These are phyloP conservation scores for Eragrostis nindensis DNA, from an alignment of 176 grass and related monocot species.

Conservation along the genomic window DNA sequence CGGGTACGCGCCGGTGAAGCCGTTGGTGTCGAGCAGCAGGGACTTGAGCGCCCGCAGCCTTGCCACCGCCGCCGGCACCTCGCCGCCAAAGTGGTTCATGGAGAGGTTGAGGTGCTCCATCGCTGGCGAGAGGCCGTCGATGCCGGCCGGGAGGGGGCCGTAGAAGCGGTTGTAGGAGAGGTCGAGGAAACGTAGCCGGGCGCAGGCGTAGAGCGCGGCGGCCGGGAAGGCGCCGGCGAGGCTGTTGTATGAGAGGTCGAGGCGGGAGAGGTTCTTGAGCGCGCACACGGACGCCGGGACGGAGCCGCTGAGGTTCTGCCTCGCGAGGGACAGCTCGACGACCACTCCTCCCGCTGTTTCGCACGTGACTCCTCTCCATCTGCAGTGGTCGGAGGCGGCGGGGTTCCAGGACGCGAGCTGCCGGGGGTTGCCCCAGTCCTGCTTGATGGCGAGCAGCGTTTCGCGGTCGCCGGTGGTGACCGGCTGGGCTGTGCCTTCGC, in stretches of 20 bases:
- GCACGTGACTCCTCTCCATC: not conserved
- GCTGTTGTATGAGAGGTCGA: not conserved
- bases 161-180: not conserved
- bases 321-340: not conserved
- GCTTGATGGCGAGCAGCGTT: not conserved
- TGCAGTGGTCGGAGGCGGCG: not conserved
- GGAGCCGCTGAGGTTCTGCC: not conserved
- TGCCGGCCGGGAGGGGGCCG: not conserved
- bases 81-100: conserved; percentile 48
- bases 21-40: conserved; percentile 46
- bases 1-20: conserved; percentile 64
- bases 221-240: not conserved
- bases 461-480: not conserved
- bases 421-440: not conserved
- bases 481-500: not conserved
- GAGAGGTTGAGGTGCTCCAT: conserved; percentile 57
- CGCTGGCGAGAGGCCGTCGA: conserved; percentile 3
- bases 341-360: not conserved
- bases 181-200: not conserved
- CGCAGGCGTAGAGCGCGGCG: not conserved
- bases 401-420: not conserved
- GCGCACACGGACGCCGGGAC: not conserved
- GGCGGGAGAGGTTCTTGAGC: not conserved
- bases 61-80: conserved; percentile 49
- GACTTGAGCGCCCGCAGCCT: conserved; percentile 24